A percentile compares a stretch with the other conserved stretches of the same genome.
phyloP scores from a whole-genome alignment of 1,284 basidiomycete genomes.

The Caloboletus firmus region DNA sequence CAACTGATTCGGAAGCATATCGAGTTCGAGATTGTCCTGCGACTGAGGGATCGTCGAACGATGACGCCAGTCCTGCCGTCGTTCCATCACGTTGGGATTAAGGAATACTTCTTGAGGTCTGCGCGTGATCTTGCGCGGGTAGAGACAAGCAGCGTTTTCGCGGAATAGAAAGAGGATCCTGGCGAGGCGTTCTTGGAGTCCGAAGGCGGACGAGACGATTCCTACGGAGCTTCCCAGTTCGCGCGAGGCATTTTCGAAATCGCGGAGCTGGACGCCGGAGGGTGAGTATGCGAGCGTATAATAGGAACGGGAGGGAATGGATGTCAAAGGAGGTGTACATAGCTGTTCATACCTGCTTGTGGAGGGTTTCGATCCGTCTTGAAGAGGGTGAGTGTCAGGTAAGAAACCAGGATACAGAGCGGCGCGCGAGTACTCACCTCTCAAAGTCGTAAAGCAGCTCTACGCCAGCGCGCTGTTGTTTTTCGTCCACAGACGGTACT shows the following conservation, averaged over 20 bases:
- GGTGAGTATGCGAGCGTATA: neutral
- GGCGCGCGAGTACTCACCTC: conserved; percentile 10
- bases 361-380: conserved; percentile 33
- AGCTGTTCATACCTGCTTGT: conserved; percentile 31
- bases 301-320: neutral
- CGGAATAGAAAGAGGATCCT: conserved; percentile 36
- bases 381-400: neutral
- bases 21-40: conserved; percentile 30
- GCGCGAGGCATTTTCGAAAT: conserved; percentile 36
- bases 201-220: conserved; percentile 34
- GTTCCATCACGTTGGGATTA: conserved; percentile 34
- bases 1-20: conserved; percentile 38
- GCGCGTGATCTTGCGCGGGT: conserved; percentile 31
- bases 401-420: neutral
- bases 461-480: conserved; percentile 24
- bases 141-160: conserved; percentile 36
- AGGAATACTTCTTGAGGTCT: conserved; percentile 27
- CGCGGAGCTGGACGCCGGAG: conserved; percentile 25
- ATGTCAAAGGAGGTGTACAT: neutral
- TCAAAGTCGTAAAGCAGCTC: conserved; percentile 28
- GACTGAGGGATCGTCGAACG: conserved; percentile 15
- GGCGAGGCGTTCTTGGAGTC: conserved; percentile 34
- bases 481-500: conserved; percentile 29
- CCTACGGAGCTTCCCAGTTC: conserved; percentile 37
- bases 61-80: conserved; percentile 22